Base-by-base conservation (phyloP, 2,329 filamentous ascomycete genomes). In the Diaporthe sp. region DNA sequence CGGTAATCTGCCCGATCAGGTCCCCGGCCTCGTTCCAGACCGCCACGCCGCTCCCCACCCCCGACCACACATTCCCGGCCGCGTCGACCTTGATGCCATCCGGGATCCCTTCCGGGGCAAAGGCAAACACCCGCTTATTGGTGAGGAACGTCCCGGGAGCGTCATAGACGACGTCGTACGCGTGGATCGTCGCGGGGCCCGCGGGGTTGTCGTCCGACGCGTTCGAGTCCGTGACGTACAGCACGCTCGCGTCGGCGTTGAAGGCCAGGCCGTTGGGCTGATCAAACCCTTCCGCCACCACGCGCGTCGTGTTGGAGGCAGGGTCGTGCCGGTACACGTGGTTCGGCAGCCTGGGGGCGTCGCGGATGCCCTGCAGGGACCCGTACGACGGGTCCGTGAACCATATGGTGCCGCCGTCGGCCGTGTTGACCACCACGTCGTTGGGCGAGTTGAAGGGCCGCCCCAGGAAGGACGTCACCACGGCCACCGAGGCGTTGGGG, bases 311-410 rank as follows among this genome's bases (percentile, higher is more conserved):
- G 19, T 82, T 83, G 22, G 79, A 84, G 0, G 78, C 72, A 0
- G 86, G 83, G 65, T 88, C 83, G 70, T 85, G 87, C 22, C 87
- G 83, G 79, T 89, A 89, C 4, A 89, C 87, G 68, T 87, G 85
- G 71, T 82, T 84, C 0, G 87, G 87, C 10, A 89, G 73, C 61
- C 81, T 80, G 2, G 87, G 86, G 7, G 79, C 78, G 10, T 83
- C 84, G 12, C 87, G 83, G 77, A 88, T 86, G 8, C 85, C 83
- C 77, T 88, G 87, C 69, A 86, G 82, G 39, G 81, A 84, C 19
- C 87, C 88, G 78, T 89, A 89, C 15, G 83, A 81, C 1, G 87
- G 86, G 78, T 89, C 87, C 0, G 87, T 88, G 78, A 89, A 88
- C 86, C 87, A 89, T 37, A 89, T 82, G 4, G 81, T 81, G 6